These are phyloP conservation scores for Tylopilus felleus DNA, from an alignment of 768 basidiomycete genomes.

Conservation along the genomic window DNA sequence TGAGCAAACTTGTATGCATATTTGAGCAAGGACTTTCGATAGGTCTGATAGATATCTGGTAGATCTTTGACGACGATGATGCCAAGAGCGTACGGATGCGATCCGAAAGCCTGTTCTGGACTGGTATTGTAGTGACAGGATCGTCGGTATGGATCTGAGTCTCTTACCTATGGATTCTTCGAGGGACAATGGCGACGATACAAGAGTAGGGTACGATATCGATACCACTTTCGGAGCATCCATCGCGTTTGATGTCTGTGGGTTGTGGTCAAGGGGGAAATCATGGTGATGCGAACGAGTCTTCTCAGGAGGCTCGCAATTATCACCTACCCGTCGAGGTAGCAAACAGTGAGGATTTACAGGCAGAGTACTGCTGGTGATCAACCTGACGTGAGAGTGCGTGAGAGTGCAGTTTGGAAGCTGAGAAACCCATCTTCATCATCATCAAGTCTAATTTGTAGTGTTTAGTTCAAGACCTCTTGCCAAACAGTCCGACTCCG, in stretches of 20 bases:
- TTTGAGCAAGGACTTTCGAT: conserved; percentile 71
- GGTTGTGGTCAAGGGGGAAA: conserved; percentile 1
- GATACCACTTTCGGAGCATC: conserved; percentile 35
- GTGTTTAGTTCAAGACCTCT: too few species aligned
- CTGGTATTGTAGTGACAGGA: neutral
- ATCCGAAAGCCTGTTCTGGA: conserved; percentile 80
- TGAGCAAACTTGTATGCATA: conserved; percentile 74
- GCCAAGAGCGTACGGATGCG: conserved; percentile 69
- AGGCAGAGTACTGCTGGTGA: too few species aligned
- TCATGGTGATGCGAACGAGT: conserved; percentile 4
- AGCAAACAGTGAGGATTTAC: too few species aligned
- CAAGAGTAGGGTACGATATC: conserved; percentile 60
- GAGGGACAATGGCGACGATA: conserved; percentile 51
- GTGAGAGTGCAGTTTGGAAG: too few species aligned
- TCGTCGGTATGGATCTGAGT: neutral
- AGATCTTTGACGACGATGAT: conserved; percentile 82
- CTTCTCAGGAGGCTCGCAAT: too few species aligned
- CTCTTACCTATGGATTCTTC: conserved; percentile 57
- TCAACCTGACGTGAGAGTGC: too few species aligned
- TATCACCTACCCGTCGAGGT: conserved; percentile 7
- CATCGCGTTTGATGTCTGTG: conserved; percentile 18
- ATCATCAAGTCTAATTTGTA: too few species aligned
- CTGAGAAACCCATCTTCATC: too few species aligned
- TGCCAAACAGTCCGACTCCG: too few species aligned
- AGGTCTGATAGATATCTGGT: conserved; percentile 56